Percentiles rank a stretch among this genome's conserved stretches.
These are phyloP conservation scores for Chytridium lagenaria DNA, from an alignment of 371 early-diverging fungal species.

Conservation along the genomic window DNA sequence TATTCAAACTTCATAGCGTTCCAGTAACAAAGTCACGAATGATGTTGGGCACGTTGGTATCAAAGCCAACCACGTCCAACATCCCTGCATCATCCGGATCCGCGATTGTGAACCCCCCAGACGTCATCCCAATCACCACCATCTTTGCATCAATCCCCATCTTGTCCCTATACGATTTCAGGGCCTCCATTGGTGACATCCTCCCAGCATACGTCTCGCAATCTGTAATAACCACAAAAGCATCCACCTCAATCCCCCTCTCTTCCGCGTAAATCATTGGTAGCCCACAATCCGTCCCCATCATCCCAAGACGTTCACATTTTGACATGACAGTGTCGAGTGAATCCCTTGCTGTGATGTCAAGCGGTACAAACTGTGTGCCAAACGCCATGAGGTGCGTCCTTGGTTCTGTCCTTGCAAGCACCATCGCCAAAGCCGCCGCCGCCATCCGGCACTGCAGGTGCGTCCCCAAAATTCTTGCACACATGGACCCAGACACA, in stretches of 20 bases:
- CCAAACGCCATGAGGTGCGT: slow-evolving; percentile 19
- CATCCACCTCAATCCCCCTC: slow-evolving; percentile 21
- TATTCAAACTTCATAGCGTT: neutral
- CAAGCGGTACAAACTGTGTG: neutral
- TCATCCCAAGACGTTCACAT: slow-evolving; percentile 13
- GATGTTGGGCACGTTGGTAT: neutral
- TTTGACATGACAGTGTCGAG: slow-evolving; percentile 12
- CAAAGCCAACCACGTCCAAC: slow-evolving; percentile 36
- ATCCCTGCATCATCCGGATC: slow-evolving; percentile 31
- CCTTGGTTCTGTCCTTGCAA: neutral
- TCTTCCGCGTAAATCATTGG: slow-evolving; percentile 28
- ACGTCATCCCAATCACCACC: slow-evolving; percentile 26
- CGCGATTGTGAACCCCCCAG: slow-evolving; percentile 22
- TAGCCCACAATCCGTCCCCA: slow-evolving; percentile 28
- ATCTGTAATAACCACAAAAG: slow-evolving; percentile 29
- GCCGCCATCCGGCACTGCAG: slow-evolving; percentile 16
- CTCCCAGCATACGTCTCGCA: slow-evolving; percentile 30
- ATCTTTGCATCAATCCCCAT: slow-evolving; percentile 18
- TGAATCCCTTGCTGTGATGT: neutral
- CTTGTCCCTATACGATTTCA: slow-evolving; percentile 22
- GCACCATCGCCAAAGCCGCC: slow-evolving; percentile 29
- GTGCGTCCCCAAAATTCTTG: slow-evolving; percentile 6
- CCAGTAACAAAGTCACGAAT: slow-evolving; percentile 6
- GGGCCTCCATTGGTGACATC: slow-evolving; percentile 20
- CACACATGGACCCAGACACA: slow-evolving; percentile 32